Conservation (phyloP, 1,284 basidiomycete species). For the Malassezia slooffiae region DNA sequence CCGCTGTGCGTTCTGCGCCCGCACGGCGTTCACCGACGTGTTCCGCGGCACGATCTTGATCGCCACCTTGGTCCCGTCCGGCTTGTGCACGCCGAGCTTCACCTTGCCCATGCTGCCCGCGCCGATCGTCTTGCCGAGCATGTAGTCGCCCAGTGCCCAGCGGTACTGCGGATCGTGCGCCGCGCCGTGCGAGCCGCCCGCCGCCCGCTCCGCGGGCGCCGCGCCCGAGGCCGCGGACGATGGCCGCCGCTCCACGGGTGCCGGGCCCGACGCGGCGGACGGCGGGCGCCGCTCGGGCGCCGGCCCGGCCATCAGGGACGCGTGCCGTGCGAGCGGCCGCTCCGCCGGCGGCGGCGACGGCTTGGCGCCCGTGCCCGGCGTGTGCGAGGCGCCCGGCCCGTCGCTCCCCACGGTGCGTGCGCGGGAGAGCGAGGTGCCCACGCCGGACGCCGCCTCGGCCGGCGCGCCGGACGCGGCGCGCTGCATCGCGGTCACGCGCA, state of each 20-base stretch:
- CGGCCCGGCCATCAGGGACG: too few relatives aligned
- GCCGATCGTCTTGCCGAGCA: conserved; percentile 88
- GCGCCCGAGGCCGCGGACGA: too few relatives aligned
- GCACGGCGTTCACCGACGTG: conserved; percentile 52
- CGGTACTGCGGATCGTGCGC: conserved; percentile 11
- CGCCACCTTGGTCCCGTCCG: conserved; percentile 88
- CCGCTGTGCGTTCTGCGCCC: conserved; percentile 30
- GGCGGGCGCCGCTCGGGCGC: too few relatives aligned
- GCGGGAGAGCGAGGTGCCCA: too few relatives aligned
- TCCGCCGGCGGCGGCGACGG: too few relatives aligned
- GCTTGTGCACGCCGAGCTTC: conserved; percentile 81
- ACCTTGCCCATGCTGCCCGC: conserved; percentile 99
- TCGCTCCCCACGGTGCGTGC: too few relatives aligned
- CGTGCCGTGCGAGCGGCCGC: too few relatives aligned
- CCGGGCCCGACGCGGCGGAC: too few relatives aligned
- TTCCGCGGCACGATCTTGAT: conserved; percentile 93
- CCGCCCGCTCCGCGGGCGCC: too few relatives aligned
- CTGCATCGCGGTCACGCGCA: neutral
- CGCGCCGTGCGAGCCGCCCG: conserved; percentile 2
- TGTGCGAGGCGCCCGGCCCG: too few relatives aligned
- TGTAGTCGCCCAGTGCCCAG: conserved; percentile 70
- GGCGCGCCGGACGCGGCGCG: neutral
- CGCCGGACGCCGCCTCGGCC: neutral
- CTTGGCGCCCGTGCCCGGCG: too few relatives aligned
- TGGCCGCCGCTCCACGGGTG: too few relatives aligned